These are phyloP conservation scores for Aquilaria sinensis DNA, from an alignment of 345 rosid genomes.

Conservation along the genomic window DNA sequence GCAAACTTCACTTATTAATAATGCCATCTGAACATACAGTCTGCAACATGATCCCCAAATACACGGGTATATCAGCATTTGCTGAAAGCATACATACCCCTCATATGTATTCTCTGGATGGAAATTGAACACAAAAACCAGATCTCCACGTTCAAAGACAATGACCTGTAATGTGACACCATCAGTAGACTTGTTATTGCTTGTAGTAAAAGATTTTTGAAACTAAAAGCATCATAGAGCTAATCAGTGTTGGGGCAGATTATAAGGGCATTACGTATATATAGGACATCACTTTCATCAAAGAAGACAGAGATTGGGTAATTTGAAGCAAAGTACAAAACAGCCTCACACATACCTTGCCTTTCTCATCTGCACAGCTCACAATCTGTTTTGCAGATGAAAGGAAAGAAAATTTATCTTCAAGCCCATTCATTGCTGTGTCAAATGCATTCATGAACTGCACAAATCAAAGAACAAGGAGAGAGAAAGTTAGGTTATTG, in stretches of 20 bases:
- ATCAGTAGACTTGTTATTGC: slow-evolving; percentile 7
- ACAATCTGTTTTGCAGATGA: slow-evolving; percentile 66
- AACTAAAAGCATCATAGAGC: neutral
- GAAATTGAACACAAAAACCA: slow-evolving; percentile 72
- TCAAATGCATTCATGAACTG: slow-evolving; percentile 78
- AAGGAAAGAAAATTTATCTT: slow-evolving; percentile 53
- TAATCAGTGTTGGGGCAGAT: neutral
- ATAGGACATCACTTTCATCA: neutral
- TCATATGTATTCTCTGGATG: slow-evolving; percentile 61
- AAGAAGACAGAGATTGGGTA: neutral
- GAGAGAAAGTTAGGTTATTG: neutral
- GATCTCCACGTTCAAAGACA: slow-evolving; percentile 74
- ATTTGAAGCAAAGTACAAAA: neutral
- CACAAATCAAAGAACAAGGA: slow-evolving; percentile 14
- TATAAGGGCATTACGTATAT: neutral
- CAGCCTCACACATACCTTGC: slow-evolving; percentile 40
- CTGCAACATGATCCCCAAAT: neutral
- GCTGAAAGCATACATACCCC: slow-evolving; percentile 37
- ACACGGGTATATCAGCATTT: neutral
- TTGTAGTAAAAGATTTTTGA: neutral
- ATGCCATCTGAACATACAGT: too few species aligned
- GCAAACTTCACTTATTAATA: too few species aligned
- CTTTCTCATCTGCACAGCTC: slow-evolving; percentile 61
- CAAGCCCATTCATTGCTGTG: slow-evolving; percentile 64
- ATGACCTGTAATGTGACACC: slow-evolving; percentile 43